Base-by-base conservation (phyloP, 2,329 filamentous ascomycete species). In the Penicillium sp. region DNA sequence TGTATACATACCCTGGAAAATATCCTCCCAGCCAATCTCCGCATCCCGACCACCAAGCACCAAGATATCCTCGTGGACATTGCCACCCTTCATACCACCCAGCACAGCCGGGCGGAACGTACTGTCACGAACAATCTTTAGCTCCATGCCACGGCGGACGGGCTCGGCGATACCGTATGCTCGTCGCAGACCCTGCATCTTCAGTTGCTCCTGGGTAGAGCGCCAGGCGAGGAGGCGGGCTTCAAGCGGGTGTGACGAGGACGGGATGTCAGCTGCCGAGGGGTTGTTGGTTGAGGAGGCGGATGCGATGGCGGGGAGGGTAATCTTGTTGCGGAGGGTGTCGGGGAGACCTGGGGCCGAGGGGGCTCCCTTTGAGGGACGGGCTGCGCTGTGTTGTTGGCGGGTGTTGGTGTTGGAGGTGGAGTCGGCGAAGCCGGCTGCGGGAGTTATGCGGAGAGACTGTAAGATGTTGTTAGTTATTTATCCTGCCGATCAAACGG, bases 291-390 rank as follows among this genome's bases (percentile, higher is more conserved):
- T 67, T 51, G 76, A 66, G 46, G 76, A 71, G 47, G 76, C 70
- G 52, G 80, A 74, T 61, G 74, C 70, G 60, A 74, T 64, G 48
- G 83, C 73, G 43, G 78, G 78, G n/a, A 84, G 86, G 63, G 85
- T 85, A 60, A 96, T 82, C 75, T 92, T 91, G 58, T 87, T 80
- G 68, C 94, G 92, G 64, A 99, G 88, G 15, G 89, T 92, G 79
- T 97, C 94, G 81, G 95, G 92, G 59, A 97, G 81, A 63, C 93
- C 93, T 0, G 92, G 92, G 13, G 91, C 93, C 1, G 93, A 97
- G 63, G 94, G 94, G 3, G 94, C 94, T 49, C 84, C 85, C 64
- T 83, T 81, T 60, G 81, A 82, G 69, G 81, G 73, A 51, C 80
- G 65, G 63, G 66, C 62, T 49, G 24, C 23, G 26, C 24, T 42